Percentiles rank a stretch among this genome's conserved stretches.
These are phyloP conservation scores for Botrytis pseudocinerea DNA, from an alignment of 2,329 filamentous ascomycete species.

Conservation along the genomic window DNA sequence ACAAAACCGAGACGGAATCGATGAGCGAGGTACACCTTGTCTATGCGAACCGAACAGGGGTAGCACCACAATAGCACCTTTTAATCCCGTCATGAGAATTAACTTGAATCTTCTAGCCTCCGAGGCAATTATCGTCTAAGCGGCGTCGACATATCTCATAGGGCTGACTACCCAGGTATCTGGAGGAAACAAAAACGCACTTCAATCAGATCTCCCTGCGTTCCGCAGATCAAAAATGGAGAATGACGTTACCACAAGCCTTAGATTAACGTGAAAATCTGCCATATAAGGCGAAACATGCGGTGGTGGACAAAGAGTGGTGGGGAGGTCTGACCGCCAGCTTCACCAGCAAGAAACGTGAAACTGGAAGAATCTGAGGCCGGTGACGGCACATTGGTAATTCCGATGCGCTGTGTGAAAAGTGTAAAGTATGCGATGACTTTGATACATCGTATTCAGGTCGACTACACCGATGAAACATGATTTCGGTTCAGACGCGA, in stretches of 20 bases:
- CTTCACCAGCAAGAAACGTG: not conserved
- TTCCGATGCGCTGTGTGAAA: not conserved
- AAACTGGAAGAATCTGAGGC: not conserved
- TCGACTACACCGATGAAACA: not conserved
- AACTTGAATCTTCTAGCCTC: not conserved
- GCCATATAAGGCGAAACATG: not conserved
- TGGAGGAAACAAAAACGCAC: not conserved
- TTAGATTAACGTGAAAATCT: not conserved
- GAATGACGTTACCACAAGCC: too few relatives aligned
- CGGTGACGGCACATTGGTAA: not conserved
- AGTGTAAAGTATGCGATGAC: not conserved
- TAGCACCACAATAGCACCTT: not conserved
- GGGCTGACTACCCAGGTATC: not conserved
- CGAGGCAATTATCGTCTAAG: not conserved
- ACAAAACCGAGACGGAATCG: not conserved
- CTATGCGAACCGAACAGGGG: not conserved
- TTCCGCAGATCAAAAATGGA: not conserved
- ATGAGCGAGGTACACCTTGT: not conserved
- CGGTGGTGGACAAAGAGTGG: not conserved
- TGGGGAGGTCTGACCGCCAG: not conserved
- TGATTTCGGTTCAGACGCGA: not conserved
- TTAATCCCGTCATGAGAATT: too few relatives aligned
- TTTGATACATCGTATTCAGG: not conserved
- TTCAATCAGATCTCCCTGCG: not conserved
- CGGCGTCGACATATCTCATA: not conserved